Evolutionary conservation across 768 basidiomycete species (phyloP), one percentile per base, ranked within the genome.

Genomic region (Leccinum subtestaceum): DNA sequence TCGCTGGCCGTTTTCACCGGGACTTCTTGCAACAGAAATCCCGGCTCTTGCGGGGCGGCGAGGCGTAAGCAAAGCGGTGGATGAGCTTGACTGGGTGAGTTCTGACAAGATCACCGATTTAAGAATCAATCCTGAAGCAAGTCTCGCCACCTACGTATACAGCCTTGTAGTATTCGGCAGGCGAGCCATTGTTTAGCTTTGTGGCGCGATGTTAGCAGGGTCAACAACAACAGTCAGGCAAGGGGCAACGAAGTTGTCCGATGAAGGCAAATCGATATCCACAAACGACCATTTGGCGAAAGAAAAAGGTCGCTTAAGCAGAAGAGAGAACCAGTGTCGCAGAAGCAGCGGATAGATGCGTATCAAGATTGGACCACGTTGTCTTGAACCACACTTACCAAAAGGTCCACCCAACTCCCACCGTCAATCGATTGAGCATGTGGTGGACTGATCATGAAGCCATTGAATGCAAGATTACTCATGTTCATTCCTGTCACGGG

Each of bases 1-100:
- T 93, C 85, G 62, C 83, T 85, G 68, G 91, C 78, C 29, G 79
- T 88, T 56, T 80, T 82, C 17, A 93, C 89, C 3, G 85, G 88
- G 1, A 93, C 78, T 56, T 80, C 80, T 62, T 90, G 84, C 4
- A 93, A 79, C 9, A 84, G 61, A 62, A 91, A 91, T 0, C 91
- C 91, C 1, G 90, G 85, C 65, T 93, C 91, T 51, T 85, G 82
- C 1, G 91, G 88, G 4, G 84, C 72, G 15, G 81, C 80, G 40
- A 93, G 76, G 15, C 87, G 84, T 46, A 93, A 74, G 52, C 82
- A 80, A 31, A 93, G 74, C 1, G 87, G 86, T 0, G 91, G 91
- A 69, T 93, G 88, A 12, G 75, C 65, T n/a, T 74, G 74, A 11
- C 81, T 83, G 2, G 88, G 87, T 11, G 89, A 91, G 45, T 69